Base-by-base conservation (phyloP, 257 asterid species). In the Mentha longifolia region DNA sequence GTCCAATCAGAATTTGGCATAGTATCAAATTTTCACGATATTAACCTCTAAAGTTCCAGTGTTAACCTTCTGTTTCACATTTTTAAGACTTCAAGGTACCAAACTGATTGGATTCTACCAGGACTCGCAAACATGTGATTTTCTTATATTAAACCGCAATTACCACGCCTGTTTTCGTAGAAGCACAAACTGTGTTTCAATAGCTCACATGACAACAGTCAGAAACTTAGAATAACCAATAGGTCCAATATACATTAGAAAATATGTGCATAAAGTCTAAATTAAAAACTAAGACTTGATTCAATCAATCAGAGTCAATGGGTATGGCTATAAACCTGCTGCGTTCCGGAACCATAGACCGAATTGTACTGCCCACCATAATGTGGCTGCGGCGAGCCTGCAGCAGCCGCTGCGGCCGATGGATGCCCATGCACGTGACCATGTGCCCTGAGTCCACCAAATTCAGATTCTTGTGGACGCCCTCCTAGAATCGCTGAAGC, bases 331-430 rank as follows among this genome's bases (percentile, higher is more conserved):
- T 72, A 83, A 72, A 92, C 98, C 98, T 89, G 97, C 71, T 87
- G 98, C 14, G 83, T 81, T 6, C 91, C 51, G 9, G 97, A 87
- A 57, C 91, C 89, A 72, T 91, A 93, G 15, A 77, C 79, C 20
- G 94, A 81, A 80, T 80, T 75, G 67, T 91, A 94, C 80, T 91
- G 95, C 64, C 90, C 96, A 2, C 88, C 89, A 67, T 82, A 89
- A 78, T 78, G 91, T 8, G 88, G 83, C 30, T 80, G 47, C 55
- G 88, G 76, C 30, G 85, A 71, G 47, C 51, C 72, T 20, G 74
- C 61, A 63, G 4, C 81, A 8, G 85, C 77, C 6, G 60, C 78
- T 20, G 87, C 67, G n/a, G 88, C 80, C 28, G 88, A 80, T 47
- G 84, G 83, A 70, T 81, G 88, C 64, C 88, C 79, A 50, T 84